Conservation (phyloP, 2,329 filamentous ascomycete genomes). For the Magnaporthiopsis rhizophila region DNA sequence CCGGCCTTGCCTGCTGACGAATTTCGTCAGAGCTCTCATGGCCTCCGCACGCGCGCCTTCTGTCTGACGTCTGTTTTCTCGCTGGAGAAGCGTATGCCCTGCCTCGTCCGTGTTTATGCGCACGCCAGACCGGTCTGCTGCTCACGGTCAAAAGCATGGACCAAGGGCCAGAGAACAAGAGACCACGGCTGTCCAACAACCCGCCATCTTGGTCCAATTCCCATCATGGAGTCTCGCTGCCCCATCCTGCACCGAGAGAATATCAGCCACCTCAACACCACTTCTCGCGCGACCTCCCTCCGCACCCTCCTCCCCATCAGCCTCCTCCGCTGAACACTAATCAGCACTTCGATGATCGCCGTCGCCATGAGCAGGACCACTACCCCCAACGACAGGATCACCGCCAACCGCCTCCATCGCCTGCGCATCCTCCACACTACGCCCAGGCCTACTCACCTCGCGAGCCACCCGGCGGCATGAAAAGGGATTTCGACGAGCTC, state of each 20-base stretch:
- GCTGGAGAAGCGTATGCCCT: not conserved
- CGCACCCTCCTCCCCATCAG: conserved; percentile 18
- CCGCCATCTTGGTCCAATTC: conserved; percentile 34
- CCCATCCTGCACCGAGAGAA: conserved; percentile 33
- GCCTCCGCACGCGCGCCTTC: conserved; percentile 2
- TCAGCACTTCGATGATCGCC: conserved; percentile 44
- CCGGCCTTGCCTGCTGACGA: not conserved
- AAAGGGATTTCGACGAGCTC: conserved; percentile 45
- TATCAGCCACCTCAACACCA: conserved; percentile 28
- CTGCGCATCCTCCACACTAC: conserved; percentile 19
- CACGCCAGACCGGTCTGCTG: not conserved
- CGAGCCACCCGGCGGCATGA: conserved; percentile 25
- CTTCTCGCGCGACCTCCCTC: conserved; percentile 28
- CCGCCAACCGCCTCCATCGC: conserved; percentile 29
- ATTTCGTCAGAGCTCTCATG: conserved; percentile 1
- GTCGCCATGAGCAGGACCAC: conserved; percentile 48
- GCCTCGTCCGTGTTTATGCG: conserved; percentile 4
- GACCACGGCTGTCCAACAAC: conserved; percentile 41
- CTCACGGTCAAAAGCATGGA: conserved; percentile 40
- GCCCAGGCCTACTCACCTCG: conserved; percentile 3
- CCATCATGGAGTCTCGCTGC: conserved; percentile 38
- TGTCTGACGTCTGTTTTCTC: conserved; percentile 8
- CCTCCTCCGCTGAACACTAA: conserved; percentile 17
- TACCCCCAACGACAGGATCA: conserved; percentile 49
- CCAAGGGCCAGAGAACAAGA: conserved; percentile 51